These are phyloP conservation scores for Neocallimastix lanati DNA, from an alignment of 192 early-diverging fungal species.

Conservation along the genomic window DNA sequence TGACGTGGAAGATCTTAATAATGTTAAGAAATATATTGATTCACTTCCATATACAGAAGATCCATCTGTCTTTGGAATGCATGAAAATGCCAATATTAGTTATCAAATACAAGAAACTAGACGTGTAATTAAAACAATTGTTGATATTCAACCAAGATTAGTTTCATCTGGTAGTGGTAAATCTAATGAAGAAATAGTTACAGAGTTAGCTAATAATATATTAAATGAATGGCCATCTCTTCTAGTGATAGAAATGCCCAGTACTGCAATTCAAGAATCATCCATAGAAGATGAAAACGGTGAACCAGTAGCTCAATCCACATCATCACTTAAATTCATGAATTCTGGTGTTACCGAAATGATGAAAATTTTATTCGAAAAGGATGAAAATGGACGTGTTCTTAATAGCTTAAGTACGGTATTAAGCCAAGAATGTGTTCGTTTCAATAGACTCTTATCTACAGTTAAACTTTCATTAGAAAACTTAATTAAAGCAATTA, in stretches of 20 bases:
- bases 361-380: constrained; percentile 22
- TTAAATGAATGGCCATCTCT: constrained; percentile 22
- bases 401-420: constrained; percentile 36
- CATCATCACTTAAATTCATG: not conserved
- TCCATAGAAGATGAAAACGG: not conserved
- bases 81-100: constrained; percentile 48
- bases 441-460: constrained; percentile 30
- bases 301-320: not conserved
- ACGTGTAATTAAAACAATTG: constrained; percentile 23
- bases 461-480: constrained; percentile 21
- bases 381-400: constrained; percentile 27
- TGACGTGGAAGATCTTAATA: constrained; percentile 22
- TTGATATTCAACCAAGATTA: constrained; percentile 38
- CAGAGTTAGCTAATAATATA: constrained; percentile 19
- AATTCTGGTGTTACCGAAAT: constrained; percentile 2
- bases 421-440: constrained; percentile 22
- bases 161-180: constrained; percentile 13
- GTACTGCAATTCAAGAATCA: not conserved
- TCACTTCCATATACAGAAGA: constrained; percentile 33
- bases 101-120: constrained; percentile 37
- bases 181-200: constrained; percentile 28
- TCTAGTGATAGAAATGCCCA: constrained; percentile 17
- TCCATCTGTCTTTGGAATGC: constrained; percentile 45
- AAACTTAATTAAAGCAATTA: constrained; percentile 30
- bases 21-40: constrained; percentile 30